Evolutionary conservation across 2,329 filamentous ascomycete species (phyloP).

Genomic region (Ophiostoma novo-ulmi): DNA sequence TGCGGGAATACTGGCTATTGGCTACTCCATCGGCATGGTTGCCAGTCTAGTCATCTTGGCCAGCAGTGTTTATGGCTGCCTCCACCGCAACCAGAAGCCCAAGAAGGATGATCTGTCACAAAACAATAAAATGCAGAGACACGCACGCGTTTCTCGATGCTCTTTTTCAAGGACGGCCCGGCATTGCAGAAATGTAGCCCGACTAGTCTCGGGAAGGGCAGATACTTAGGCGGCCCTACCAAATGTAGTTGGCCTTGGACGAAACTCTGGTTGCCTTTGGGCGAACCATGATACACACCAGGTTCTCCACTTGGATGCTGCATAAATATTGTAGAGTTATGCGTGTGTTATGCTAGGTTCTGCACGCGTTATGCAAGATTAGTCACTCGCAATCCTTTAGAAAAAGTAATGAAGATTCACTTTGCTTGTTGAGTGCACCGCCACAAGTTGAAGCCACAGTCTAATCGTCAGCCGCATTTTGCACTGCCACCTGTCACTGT

Average conservation of each 20-base stretch:
- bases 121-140: neutral
- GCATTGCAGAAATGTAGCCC: neutral
- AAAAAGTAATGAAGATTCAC: neutral
- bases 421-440: neutral
- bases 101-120: neutral
- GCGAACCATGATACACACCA: neutral
- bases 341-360: neutral
- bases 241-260: too few species aligned
- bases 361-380: slow-evolving; percentile 17
- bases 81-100: neutral
- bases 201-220: neutral
- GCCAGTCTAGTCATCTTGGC: slow-evolving; percentile 19
- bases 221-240: too few species aligned
- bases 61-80: slow-evolving; percentile 16
- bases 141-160: neutral
- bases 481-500: neutral
- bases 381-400: slow-evolving; percentile 12
- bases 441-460: neutral
- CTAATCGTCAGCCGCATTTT: neutral
- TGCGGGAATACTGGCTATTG: slow-evolving; percentile 16
- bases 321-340: neutral
- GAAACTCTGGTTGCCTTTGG: neutral
- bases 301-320: neutral
- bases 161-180: neutral
- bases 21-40: slow-evolving; percentile 13